Evolutionary conservation across 345 rosid species (phyloP).

Genomic region (Salix dunnii): DNA sequence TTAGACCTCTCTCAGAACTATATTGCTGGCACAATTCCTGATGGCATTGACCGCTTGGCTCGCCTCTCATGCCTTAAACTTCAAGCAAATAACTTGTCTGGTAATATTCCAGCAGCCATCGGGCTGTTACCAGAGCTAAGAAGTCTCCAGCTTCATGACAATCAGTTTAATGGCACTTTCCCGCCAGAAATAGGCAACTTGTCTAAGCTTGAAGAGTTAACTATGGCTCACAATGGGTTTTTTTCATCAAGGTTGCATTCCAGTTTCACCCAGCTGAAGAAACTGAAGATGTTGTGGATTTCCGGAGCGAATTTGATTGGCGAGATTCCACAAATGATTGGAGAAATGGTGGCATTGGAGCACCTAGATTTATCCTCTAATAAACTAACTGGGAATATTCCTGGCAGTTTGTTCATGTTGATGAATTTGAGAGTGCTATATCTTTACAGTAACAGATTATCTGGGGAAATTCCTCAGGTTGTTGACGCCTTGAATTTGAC

Average conservation of each 20-base stretch:
- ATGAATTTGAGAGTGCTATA: constrained; percentile 36
- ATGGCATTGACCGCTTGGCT: constrained; percentile 38
- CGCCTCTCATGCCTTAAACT: constrained; percentile 35
- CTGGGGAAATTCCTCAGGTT: constrained; percentile 46
- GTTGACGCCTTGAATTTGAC: constrained; percentile 33
- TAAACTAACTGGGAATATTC: constrained; percentile 39
- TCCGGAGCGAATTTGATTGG: constrained; percentile 41
- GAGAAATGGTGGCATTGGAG: constrained; percentile 45
- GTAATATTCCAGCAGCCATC: constrained; percentile 37
- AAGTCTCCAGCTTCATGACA: constrained; percentile 24
- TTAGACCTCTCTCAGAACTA: constrained; percentile 69
- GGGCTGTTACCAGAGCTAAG: constrained; percentile 32
- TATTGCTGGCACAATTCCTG: constrained; percentile 64
- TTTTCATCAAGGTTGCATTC: constrained; percentile 51
- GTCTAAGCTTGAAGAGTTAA: constrained; percentile 48
- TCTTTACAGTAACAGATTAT: constrained; percentile 28
- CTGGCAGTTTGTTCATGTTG: constrained; percentile 37
- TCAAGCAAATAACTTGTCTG: constrained; percentile 35
- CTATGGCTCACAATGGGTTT: constrained; percentile 45
- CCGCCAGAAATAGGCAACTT: constrained; percentile 53
- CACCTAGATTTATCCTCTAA: constrained; percentile 33
- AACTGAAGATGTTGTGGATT: constrained; percentile 33
- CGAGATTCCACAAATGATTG: constrained; percentile 37
- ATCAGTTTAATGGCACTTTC: constrained; percentile 39
- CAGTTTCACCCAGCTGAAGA: constrained; percentile 47